Base-by-base conservation (phyloP, 2,329 filamentous ascomycete species). In the Xylariaceae sp. region DNA sequence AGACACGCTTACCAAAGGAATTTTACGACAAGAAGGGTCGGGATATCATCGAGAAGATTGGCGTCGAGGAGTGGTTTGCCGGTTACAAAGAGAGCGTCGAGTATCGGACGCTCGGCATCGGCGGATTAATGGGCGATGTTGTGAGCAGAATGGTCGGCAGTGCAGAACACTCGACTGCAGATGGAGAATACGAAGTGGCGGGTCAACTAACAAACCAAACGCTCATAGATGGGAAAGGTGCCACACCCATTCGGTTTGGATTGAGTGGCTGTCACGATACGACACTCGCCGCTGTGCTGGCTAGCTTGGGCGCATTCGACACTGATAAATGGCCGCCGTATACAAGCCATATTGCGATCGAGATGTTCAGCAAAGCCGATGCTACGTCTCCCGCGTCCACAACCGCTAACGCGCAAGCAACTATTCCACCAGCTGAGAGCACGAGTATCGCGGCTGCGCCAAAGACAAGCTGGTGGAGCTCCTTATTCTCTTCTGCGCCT, bases 251-350 rank as follows among this genome's bases (percentile, higher is more conserved):
- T 61, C 87, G 85, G 54, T 85, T 97, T 56, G 86, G 83, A 14
- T 73, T 97, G 62, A 88, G 83, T 57, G 91, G 91, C 31, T 96
- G 91, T 63, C 91, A 96, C 68, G 91, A 97, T 65, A 97, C 94
- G 2, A 97, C 94, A 0, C 78, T 99, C 5, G 94, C 89, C 2
- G 88, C 81, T 1, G 75, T 90, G 1, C 73, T 99, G 27, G 74
- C 85, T 14, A 89, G 88, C 57, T 70, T 97, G 6, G 94, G 92
- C 2, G 87, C 87, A 2, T 94, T 89, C 65, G 75, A 88, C 39
- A 73, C 73, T 17, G 80, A 80, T 42, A 77, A 78, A 33, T 99
- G 94, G 94, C 94, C 94, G 1, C 91, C 90, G 0, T 99, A 92
- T 64, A 96, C 92, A 0, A 92, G 88, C 59, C 90, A 95, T 61